Base-by-base conservation (phyloP, 805 yeast species). In the Starmerella stigmatis region DNA sequence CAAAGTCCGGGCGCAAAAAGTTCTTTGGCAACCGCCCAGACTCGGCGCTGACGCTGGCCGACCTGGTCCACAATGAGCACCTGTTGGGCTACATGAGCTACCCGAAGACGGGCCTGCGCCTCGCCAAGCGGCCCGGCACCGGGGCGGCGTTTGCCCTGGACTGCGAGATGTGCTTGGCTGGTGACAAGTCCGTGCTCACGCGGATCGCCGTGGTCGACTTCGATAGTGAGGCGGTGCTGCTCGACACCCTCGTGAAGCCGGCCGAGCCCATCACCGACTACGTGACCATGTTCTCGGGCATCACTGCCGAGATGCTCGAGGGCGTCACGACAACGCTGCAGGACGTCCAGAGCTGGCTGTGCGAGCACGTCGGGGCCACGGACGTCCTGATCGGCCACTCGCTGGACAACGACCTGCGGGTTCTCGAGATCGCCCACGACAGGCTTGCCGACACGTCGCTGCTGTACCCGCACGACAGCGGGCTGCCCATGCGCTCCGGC, bases 371-470 rank as follows among this genome's bases (percentile, higher is more conserved):
- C 3, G 64, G 74, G 6, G 56, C 71, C 2, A 64, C 67, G 15
- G 96, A 86, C 59, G 69, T 79, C 12, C 58, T 89, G 19, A 73
- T 89, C 43, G 97, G 98, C 1, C 98, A 89, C 60, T 89, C 97
- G 0, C 66, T 89, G 25, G 89, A 88, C 50, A 78, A 81, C 19
- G 98, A 89, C 61, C 67, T 89, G 40, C 68, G 71, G 10, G 94
- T 78, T 3, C 62, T 92, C 58, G 72, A 73, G 53, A 55, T 92
- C 13, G 70, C 78, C 39, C 97, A 89, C 60, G 79, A 83, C 2
- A 68, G 64, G 13, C 70, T 88, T 21, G 75, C 89, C 12, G 98
- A 89, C 62, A 89, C 97, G 0, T 70, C 96, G 0, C 54, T 82
- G 1, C 66, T 80, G 10, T 68, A 44, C 63, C 86, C 86, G 44